Conservation (phyloP, 306 rosid genomes). For the Delonix regia region DNA sequence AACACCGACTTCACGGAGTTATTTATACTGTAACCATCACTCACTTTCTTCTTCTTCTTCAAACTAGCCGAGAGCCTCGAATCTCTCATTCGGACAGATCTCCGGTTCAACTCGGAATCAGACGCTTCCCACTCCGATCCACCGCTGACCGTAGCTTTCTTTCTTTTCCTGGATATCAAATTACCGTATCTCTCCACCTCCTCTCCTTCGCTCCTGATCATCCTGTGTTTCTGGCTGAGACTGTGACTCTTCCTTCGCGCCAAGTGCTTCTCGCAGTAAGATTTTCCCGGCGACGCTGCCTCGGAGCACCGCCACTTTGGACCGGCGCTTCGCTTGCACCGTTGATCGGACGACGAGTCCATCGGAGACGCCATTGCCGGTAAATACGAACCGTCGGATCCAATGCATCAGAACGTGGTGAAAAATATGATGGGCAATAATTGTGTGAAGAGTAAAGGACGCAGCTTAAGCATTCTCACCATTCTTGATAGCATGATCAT, state of each 20-base stretch:
- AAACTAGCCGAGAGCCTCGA: not conserved
- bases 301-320: conserved; percentile 43
- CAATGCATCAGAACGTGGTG: not conserved
- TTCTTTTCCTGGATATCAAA: conserved; percentile 34
- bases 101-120: conserved; percentile 30
- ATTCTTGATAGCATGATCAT: no score
- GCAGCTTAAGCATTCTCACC: no score
- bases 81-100: conserved; percentile 10
- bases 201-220: not conserved
- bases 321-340: conserved; percentile 48
- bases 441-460: no score
- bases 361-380: not conserved
- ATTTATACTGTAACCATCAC: not conserved
- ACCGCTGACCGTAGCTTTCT: not conserved
- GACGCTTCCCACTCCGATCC: conserved; percentile 31
- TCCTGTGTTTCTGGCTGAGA: conserved; percentile 20
- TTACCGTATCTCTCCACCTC: not conserved
- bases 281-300: conserved; percentile 32
- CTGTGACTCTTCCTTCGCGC: conserved; percentile 16
- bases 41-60: conserved; percentile 13
- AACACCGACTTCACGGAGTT: not conserved
- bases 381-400: conserved; percentile 12
- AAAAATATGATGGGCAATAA: no score
- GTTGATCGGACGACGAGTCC: conserved; percentile 30
- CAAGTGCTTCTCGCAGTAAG: conserved; percentile 43